Percentiles rank a stretch among this genome's conserved stretches.
Conservation (phyloP, 2,329 filamentous ascomycete species). For the Blastomyces silverae region DNA sequence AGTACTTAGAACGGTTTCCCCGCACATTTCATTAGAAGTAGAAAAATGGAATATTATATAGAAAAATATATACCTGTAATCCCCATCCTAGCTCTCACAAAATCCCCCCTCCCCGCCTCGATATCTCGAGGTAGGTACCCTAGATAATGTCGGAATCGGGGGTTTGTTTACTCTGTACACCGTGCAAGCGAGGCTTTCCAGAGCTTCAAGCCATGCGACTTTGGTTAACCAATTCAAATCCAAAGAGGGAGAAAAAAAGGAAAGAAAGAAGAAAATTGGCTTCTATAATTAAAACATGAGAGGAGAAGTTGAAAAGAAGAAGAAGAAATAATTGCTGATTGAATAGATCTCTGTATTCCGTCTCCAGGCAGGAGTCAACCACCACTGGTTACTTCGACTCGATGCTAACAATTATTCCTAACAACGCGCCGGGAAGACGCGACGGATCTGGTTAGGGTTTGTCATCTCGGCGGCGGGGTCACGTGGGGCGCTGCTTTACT, state of each 20-base stretch:
- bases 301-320: background rate
- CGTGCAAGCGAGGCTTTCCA: background rate
- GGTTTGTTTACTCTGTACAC: conserved; percentile 15
- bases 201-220: background rate
- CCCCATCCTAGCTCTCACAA: conserved; percentile 32
- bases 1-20: background rate
- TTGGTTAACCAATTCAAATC: background rate
- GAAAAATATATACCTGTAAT: conserved; percentile 37
- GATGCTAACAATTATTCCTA: too few relatives aligned
- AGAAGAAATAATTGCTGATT: background rate
- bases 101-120: conserved; percentile 4
- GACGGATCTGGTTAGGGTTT: background rate
- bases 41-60: background rate
- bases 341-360: background rate
- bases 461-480: background rate
- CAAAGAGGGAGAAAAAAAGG: background rate
- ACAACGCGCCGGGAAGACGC: conserved; percentile 9
- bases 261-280: background rate
- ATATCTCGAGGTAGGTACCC: background rate
- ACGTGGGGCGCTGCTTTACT: background rate
- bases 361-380: background rate
- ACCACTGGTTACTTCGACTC: too few relatives aligned
- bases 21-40: background rate
- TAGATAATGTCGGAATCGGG: background rate
- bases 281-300: background rate